Evolutionary conservation across 164 flowering plant species (phyloP).

Genomic region (Aristolochia fimbriata): DNA sequence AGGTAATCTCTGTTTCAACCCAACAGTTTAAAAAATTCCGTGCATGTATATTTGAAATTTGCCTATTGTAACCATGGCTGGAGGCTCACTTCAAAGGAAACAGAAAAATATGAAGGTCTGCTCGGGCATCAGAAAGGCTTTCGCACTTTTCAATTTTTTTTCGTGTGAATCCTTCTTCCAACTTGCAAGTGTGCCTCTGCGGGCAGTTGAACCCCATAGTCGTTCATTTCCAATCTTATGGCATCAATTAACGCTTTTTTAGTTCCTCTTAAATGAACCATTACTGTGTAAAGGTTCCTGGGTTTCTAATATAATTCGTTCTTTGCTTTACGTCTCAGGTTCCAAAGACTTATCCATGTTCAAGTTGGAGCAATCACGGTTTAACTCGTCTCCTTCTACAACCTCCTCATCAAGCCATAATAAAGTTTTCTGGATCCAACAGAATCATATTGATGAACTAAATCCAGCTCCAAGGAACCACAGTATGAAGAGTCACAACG

Average conservation of each 20-base stretch:
- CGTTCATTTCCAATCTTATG: too few relatives aligned
- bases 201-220: too few relatives aligned
- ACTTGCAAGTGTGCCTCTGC: too few relatives aligned
- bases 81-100: too few relatives aligned
- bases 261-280: too few relatives aligned
- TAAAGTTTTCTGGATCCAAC: slow-evolving; percentile 35
- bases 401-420: slow-evolving; percentile 11
- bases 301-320: background rate
- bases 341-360: slow-evolving; percentile 1
- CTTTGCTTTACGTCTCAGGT: background rate
- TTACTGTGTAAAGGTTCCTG: background rate
- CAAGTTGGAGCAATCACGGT: background rate
- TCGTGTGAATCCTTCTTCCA: too few relatives aligned
- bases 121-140: too few relatives aligned
- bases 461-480: slow-evolving; percentile 8
- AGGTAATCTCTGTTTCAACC: slow-evolving; percentile 5
- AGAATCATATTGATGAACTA: slow-evolving; percentile 26
- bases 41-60: too few relatives aligned
- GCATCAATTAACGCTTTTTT: too few relatives aligned
- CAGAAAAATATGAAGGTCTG: too few relatives aligned
- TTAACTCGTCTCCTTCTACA: slow-evolving; percentile 2
- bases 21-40: background rate
- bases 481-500: slow-evolving; percentile 19
- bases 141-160: too few relatives aligned
- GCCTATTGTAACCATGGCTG: too few relatives aligned